Evolutionary conservation across 140 eudicot species (phyloP).

Genomic region (Erigeron philadelphicus): DNA sequence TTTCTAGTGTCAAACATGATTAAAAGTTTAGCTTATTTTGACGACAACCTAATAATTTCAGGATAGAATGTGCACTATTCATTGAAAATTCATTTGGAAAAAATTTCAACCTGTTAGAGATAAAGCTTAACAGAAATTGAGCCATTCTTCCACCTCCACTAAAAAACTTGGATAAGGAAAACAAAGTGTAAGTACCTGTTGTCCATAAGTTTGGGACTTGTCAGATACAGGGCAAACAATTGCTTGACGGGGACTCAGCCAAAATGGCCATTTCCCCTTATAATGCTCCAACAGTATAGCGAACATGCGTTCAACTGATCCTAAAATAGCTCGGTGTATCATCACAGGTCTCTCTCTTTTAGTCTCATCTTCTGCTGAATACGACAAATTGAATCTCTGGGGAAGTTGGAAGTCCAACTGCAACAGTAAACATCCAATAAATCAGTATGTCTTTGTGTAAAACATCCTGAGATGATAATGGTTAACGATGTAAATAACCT

Average conservation of each 20-base stretch:
- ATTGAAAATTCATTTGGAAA: too few relatives aligned
- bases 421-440: constrained; percentile 18
- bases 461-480: neutral
- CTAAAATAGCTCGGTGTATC: constrained; percentile 90
- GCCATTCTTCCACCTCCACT: neutral
- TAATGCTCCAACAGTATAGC: constrained; percentile 90
- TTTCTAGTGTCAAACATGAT: too few relatives aligned
- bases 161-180: too few relatives aligned
- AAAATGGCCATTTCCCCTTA: constrained; percentile 97
- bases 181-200: constrained; percentile 43
- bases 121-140: neutral
- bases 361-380: constrained; percentile 83
- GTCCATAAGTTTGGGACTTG: constrained; percentile 71
- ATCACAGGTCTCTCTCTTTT: constrained; percentile 94
- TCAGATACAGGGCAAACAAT: constrained; percentile 91
- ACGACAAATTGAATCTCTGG: constrained; percentile 63
- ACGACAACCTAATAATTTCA: too few relatives aligned
- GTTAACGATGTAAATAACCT: constrained; percentile 41
- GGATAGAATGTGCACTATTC: too few relatives aligned
- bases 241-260: constrained; percentile 97
- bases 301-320: constrained; percentile 91
- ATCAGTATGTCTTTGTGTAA: neutral
- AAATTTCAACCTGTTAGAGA: too few relatives aligned
- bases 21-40: too few relatives aligned
- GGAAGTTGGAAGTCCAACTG: constrained; percentile 98